Percentiles rank a stretch among this genome's conserved stretches.
Conservation (phyloP, 345 rosid genomes). For the Aquilaria yunnanensis region DNA sequence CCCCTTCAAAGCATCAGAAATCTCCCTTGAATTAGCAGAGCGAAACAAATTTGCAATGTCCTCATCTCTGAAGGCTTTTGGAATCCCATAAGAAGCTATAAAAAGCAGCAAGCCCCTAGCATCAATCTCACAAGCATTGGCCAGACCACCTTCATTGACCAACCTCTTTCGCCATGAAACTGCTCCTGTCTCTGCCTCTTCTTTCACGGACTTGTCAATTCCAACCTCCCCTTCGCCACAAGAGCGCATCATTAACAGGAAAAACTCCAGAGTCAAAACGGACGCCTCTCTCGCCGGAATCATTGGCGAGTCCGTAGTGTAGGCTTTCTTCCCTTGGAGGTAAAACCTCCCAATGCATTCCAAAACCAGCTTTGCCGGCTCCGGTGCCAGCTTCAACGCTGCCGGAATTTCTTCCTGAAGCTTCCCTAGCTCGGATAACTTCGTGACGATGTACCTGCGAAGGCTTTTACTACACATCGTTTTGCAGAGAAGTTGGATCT, state of each 20-base stretch:
- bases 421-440: slow-evolving; percentile 28
- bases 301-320: slow-evolving; percentile 37
- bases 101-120: slow-evolving; percentile 70
- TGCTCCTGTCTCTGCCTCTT: slow-evolving; percentile 47
- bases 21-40: slow-evolving; percentile 31
- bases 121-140: slow-evolving; percentile 40
- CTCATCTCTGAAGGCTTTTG: slow-evolving; percentile 30
- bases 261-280: slow-evolving; percentile 49
- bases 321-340: slow-evolving; percentile 53
- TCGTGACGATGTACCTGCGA: slow-evolving; percentile 37
- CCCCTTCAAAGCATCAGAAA: slow-evolving; percentile 31
- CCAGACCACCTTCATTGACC: slow-evolving; percentile 52
- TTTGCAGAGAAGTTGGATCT: slow-evolving; percentile 33
- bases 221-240: slow-evolving; percentile 9
- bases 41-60: slow-evolving; percentile 58
- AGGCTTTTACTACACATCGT: slow-evolving; percentile 46
- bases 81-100: slow-evolving; percentile 62
- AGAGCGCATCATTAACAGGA: slow-evolving; percentile 23
- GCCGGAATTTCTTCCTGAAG: slow-evolving; percentile 44
- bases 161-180: slow-evolving; percentile 64
- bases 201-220: slow-evolving; percentile 18
- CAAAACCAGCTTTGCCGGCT: slow-evolving; percentile 58
- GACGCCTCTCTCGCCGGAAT: slow-evolving; percentile 43
- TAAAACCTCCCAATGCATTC: slow-evolving; percentile 69
- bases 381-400: slow-evolving; percentile 47